Evolutionary conservation across 257 asterid genomes (phyloP).

Genomic region (Apocynum venetum): DNA sequence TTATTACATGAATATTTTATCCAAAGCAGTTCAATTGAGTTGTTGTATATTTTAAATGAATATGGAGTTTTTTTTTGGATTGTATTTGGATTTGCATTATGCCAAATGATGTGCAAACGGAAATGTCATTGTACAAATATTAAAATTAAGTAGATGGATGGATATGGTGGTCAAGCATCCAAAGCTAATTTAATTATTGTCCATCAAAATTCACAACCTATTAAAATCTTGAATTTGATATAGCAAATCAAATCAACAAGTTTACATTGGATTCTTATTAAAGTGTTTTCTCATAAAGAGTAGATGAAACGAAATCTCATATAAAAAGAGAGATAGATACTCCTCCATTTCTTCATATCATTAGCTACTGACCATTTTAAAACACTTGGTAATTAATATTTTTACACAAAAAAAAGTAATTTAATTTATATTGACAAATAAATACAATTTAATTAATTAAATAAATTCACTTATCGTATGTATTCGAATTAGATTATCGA

Average conservation of each 20-base stretch:
- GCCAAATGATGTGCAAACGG: not conserved
- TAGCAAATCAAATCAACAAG: not conserved
- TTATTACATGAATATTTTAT: no score
- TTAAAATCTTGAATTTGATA: not conserved
- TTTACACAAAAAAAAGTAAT: no score
- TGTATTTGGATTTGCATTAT: not conserved
- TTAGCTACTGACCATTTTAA: not conserved
- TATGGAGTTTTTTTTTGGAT: not conserved
- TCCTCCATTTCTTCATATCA: not conserved
- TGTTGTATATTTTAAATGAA: no score
- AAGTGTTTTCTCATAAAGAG: not conserved
- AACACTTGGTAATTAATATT: no score
- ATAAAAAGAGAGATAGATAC: not conserved
- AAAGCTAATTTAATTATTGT: not conserved
- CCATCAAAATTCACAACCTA: no score
- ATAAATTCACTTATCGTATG: no score
- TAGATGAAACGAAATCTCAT: slow-evolving; percentile 6
- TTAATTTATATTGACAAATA: no score
- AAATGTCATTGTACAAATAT: not conserved
- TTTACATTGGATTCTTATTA: slow-evolving; percentile 18
- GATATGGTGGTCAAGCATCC: not conserved
- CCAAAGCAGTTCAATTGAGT: no score
- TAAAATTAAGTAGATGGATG: not conserved
- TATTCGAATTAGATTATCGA: no score
- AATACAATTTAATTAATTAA: no score